Evolutionary conservation across 2,329 filamentous ascomycete genomes (phyloP).

Genomic region (Cladophialophora chaetospira): DNA sequence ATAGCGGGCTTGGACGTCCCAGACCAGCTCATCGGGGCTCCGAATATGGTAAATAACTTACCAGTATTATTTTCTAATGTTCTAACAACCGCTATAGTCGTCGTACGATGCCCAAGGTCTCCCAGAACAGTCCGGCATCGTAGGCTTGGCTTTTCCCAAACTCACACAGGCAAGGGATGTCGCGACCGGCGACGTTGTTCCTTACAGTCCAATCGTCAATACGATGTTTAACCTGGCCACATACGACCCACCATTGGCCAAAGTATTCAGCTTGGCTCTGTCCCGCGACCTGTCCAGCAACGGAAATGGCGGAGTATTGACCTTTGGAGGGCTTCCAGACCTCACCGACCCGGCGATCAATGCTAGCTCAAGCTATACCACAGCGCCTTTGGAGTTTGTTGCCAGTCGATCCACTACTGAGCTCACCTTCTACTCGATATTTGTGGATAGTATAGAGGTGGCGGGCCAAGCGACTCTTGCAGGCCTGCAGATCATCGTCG

Average conservation of each 20-base stretch:
- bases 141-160: neutral
- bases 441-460: neutral
- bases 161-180: neutral
- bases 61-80: no score
- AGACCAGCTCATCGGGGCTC: neutral
- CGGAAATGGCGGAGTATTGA: constrained; percentile 6
- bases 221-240: neutral
- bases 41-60: neutral
- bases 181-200: neutral
- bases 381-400: neutral
- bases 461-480: neutral
- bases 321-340: constrained; percentile 2
- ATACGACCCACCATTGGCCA: neutral
- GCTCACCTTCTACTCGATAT: neutral
- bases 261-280: neutral
- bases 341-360: neutral
- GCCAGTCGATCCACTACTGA: neutral
- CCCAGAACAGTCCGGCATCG: neutral
- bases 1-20: neutral
- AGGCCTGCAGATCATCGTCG: constrained; percentile 4
- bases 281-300: constrained; percentile 6
- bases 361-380: neutral
- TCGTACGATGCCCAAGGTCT: neutral
- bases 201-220: neutral
- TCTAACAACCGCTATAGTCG: neutral